Conservation (phyloP, 139 green algal genomes). For the Chlamydomonas eustigma region DNA sequence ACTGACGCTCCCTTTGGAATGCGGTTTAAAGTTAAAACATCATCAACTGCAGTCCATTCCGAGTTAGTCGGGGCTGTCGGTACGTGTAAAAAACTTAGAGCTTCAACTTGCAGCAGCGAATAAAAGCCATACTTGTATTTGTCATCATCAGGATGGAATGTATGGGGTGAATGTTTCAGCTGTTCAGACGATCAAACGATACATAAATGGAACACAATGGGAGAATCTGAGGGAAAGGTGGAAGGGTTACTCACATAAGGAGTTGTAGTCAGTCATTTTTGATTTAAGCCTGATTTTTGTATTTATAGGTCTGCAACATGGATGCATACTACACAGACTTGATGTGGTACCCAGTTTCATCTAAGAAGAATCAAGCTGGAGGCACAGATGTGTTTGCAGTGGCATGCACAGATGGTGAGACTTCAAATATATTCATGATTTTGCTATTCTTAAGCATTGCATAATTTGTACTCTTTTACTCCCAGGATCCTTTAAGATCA, state of each 20-base stretch:
- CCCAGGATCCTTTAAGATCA: conserved; percentile 63
- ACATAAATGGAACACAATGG: conserved; percentile 51
- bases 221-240: conserved; percentile 56
- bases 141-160: conserved; percentile 54
- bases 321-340: conserved; percentile 60
- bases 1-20: no score
- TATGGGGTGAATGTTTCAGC: conserved; percentile 44
- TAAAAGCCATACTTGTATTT: no score
- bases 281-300: conserved; percentile 6
- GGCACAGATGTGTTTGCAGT: conserved; percentile 55
- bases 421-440: neutral
- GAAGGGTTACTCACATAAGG: neutral
- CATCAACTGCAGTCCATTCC: conserved; percentile 30
- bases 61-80: conserved; percentile 43
- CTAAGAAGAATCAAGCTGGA: conserved; percentile 43
- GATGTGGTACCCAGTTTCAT: conserved; percentile 53
- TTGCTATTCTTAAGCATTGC: neutral
- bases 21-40: conserved; percentile 30
- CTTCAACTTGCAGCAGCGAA: no score
- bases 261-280: neutral
- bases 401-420: conserved; percentile 62
- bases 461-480: neutral
- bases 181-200: conserved; percentile 60
- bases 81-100: no score
- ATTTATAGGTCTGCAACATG: conserved; percentile 48